These are phyloP conservation scores for Castanea mollissima DNA, from an alignment of 306 rosid species.

Conservation along the genomic window DNA sequence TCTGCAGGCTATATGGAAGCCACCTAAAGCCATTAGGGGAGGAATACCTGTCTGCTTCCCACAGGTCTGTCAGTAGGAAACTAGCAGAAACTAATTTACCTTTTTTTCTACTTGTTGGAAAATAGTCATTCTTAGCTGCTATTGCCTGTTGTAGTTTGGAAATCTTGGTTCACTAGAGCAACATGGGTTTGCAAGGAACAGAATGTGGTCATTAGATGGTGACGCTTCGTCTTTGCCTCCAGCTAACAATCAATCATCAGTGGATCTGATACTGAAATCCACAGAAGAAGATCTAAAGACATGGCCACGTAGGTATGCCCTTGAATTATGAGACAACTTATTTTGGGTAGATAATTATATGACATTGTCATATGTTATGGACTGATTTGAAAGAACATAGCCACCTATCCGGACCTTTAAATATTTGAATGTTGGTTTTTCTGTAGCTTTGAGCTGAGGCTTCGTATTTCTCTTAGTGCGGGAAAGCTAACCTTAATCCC, in stretches of 20 bases:
- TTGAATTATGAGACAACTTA: neutral
- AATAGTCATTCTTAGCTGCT: constrained; percentile 1
- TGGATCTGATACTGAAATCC: constrained; percentile 67
- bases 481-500: constrained; percentile 68
- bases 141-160: constrained; percentile 56
- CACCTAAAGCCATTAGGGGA: constrained; percentile 69
- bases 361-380: neutral
- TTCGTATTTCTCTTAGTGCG: constrained; percentile 52
- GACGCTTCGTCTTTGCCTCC: constrained; percentile 68
- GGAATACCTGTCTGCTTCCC: constrained; percentile 69
- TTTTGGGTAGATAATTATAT: neutral
- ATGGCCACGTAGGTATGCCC: constrained; percentile 52
- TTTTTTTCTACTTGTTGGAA: neutral
- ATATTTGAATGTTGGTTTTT: neutral
- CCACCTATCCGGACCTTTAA: constrained; percentile 1
- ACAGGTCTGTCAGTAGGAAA: constrained; percentile 41
- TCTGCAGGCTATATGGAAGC: constrained; percentile 58
- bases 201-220: constrained; percentile 64
- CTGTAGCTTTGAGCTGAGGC: constrained; percentile 69
- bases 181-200: constrained; percentile 60
- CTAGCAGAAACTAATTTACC: constrained; percentile 4
- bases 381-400: neutral
- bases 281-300: constrained; percentile 55
- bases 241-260: constrained; percentile 55
- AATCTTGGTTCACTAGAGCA: constrained; percentile 55